Conservation (phyloP, 2,329 filamentous ascomycete species). For the Phialemonium atrogriseum region DNA sequence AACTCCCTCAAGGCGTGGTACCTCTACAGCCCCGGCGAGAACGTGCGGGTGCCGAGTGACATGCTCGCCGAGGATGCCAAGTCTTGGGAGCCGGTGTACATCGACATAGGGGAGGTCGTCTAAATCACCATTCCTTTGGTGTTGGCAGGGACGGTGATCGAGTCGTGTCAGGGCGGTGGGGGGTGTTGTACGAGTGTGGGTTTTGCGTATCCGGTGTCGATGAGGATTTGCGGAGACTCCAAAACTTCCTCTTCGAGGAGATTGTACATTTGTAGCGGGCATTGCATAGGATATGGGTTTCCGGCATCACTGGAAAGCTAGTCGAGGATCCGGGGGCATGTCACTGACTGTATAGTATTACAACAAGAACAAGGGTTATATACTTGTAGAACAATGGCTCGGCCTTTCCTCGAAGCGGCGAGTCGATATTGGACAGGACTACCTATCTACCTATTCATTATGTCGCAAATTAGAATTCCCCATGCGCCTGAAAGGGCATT, state of each 20-base stretch:
- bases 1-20: slow-evolving; percentile 92
- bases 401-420: too few relatives aligned
- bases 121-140: slow-evolving; percentile 16
- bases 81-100: slow-evolving; percentile 58
- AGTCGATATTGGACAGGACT: too few relatives aligned
- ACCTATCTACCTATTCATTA: too few relatives aligned
- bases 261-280: slow-evolving; percentile 1
- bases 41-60: slow-evolving; percentile 61
- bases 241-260: not conserved
- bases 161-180: not conserved
- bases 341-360: slow-evolving; percentile 2
- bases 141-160: too few relatives aligned
- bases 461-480: too few relatives aligned
- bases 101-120: slow-evolving; percentile 66
- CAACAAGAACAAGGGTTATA: not conserved
- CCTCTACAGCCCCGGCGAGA: slow-evolving; percentile 71
- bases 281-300: slow-evolving; percentile 1
- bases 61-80: slow-evolving; percentile 53
- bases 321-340: too few relatives aligned
- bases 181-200: slow-evolving; percentile 4
- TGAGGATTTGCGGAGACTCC: not conserved
- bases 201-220: slow-evolving; percentile 1
- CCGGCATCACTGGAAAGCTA: not conserved
- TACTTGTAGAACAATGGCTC: slow-evolving; percentile 1
- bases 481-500: too few relatives aligned